These are phyloP conservation scores for Cyberlindnera misumaiensis DNA, from an alignment of 805 yeast genomes.

Conservation along the genomic window DNA sequence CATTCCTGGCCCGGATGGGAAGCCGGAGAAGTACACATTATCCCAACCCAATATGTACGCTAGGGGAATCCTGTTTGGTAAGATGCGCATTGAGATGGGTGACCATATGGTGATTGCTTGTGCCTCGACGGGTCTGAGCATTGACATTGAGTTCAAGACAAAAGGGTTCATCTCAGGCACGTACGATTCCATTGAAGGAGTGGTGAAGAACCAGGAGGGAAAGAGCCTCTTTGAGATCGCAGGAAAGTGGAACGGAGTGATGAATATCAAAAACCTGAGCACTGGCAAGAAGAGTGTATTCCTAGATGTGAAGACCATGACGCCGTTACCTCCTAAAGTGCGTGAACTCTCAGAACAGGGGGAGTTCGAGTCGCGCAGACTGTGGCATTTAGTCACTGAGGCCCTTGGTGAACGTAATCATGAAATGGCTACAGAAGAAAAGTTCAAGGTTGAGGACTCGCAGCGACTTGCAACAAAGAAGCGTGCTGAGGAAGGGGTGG, in stretches of 20 bases:
- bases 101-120: slow-evolving; percentile 81
- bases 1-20: slow-evolving; percentile 37
- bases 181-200: slow-evolving; percentile 83
- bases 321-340: slow-evolving; percentile 56
- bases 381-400: slow-evolving; percentile 78
- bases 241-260: slow-evolving; percentile 92
- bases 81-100: slow-evolving; percentile 83
- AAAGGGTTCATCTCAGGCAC: slow-evolving; percentile 92
- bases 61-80: slow-evolving; percentile 87
- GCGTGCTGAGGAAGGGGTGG: slow-evolving; percentile 71
- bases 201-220: slow-evolving; percentile 41
- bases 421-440: slow-evolving; percentile 78
- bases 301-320: slow-evolving; percentile 54
- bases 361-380: slow-evolving; percentile 66
- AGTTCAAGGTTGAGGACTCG: slow-evolving; percentile 77
- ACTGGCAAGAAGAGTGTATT: slow-evolving; percentile 43
- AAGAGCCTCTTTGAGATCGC: slow-evolving; percentile 57
- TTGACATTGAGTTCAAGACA: slow-evolving; percentile 88
- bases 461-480: slow-evolving; percentile 72
- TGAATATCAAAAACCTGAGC: slow-evolving; percentile 57
- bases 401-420: slow-evolving; percentile 82
- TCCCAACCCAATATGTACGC: slow-evolving; percentile 97
- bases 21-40: slow-evolving; percentile 66
- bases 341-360: slow-evolving; percentile 79
- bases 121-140: slow-evolving; percentile 47